A percentile compares a stretch with the other conserved stretches of the same genome.
These are phyloP conservation scores for Casuarina glauca DNA, from an alignment of 306 rosid species.

Conservation along the genomic window DNA sequence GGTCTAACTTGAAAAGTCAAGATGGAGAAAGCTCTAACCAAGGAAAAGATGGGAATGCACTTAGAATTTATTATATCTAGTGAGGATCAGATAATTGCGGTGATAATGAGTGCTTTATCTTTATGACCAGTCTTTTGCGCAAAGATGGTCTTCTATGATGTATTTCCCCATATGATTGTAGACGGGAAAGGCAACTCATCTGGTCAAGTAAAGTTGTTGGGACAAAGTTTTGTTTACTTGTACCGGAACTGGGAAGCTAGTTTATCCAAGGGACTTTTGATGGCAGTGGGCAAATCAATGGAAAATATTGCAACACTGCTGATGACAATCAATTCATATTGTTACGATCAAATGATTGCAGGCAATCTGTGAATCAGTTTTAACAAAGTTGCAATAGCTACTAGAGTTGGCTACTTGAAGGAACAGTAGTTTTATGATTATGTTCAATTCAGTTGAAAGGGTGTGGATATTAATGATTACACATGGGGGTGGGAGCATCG, in stretches of 20 bases:
- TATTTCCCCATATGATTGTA: too few species aligned
- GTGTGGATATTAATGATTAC: neutral
- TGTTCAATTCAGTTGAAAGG: neutral
- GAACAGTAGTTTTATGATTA: neutral
- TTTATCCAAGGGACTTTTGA: neutral
- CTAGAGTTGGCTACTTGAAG: neutral
- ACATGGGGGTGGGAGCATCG: neutral
- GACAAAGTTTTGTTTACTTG: neutral
- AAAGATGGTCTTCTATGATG: too few species aligned
- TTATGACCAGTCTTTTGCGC: too few species aligned
- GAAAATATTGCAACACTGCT: neutral
- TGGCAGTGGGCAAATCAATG: neutral
- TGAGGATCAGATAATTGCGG: too few species aligned
- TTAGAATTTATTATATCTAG: too few species aligned
- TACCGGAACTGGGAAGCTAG: neutral
- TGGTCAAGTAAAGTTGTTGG: too few species aligned
- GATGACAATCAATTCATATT: neutral
- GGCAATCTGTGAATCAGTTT: neutral
- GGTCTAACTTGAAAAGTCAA: too few species aligned
- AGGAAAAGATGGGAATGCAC: too few species aligned
- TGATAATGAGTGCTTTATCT: too few species aligned
- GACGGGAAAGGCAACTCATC: too few species aligned
- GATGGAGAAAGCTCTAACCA: too few species aligned
- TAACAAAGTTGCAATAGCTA: neutral
- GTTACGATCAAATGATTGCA: neutral